These are phyloP conservation scores for Phoenix roebelenii DNA, from an alignment of 176 grass and related monocot genomes.

Conservation along the genomic window DNA sequence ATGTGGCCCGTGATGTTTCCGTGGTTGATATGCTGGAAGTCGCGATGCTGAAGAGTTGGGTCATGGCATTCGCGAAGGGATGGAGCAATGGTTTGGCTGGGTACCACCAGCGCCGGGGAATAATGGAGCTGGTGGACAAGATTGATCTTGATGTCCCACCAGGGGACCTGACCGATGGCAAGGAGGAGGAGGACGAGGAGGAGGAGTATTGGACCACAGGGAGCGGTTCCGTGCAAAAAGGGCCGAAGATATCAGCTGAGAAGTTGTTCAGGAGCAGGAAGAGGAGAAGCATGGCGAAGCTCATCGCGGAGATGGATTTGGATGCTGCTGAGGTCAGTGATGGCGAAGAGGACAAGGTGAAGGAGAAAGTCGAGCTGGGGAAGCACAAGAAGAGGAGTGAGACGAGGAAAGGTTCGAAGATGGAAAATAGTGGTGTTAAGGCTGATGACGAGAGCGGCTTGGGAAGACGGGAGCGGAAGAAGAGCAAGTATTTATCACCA, in stretches of 20 bases:
- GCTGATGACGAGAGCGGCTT: constrained; percentile 8
- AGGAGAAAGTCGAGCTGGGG: too few relatives aligned
- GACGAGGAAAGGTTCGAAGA: neutral
- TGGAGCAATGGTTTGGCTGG: constrained; percentile 21
- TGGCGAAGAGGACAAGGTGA: too few relatives aligned
- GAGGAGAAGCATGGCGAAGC: too few relatives aligned
- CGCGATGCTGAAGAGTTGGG: constrained; percentile 43
- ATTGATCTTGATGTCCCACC: constrained; percentile 62
- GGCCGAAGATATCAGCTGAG: neutral
- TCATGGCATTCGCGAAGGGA: constrained; percentile 32
- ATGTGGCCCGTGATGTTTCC: constrained; percentile 29
- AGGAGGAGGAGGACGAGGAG: constrained; percentile 16
- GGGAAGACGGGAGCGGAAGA: constrained; percentile 51
- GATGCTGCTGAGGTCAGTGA: too few relatives aligned
- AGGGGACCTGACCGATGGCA: constrained; percentile 7
- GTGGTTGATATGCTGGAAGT: constrained; percentile 25
- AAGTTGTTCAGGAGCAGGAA: constrained; percentile 4
- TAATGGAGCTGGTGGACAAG: constrained; percentile 52
- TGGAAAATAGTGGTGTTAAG: neutral
- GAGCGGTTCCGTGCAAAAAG: neutral
- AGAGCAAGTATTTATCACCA: constrained; percentile 76
- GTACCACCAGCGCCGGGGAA: constrained; percentile 21
- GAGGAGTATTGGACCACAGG: constrained; percentile 6
- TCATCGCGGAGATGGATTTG: too few relatives aligned
- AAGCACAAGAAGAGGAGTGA: too few relatives aligned